Percentiles rank a stretch among this genome's conserved stretches.
These are phyloP conservation scores for Cyclotella distinguenda DNA, from an alignment of 108 stramenopile genomes.

Conservation along the genomic window DNA sequence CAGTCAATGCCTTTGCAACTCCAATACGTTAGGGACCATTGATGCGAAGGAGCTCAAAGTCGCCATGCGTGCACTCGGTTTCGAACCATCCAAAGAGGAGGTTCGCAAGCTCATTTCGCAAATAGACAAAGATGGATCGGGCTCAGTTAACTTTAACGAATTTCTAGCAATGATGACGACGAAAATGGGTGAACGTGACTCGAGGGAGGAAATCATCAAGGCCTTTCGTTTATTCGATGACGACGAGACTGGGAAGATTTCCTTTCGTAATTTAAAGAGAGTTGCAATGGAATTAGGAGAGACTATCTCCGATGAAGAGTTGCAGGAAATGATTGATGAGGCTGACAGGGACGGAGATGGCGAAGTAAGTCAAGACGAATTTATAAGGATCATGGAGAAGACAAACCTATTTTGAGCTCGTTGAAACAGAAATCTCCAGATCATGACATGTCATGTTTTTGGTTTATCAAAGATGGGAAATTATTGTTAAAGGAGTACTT, in stretches of 20 bases:
- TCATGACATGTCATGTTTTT: no score
- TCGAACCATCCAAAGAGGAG: conserved; percentile 89
- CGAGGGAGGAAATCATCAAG: conserved; percentile 80
- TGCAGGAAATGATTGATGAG: conserved; percentile 90
- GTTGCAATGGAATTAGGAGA: conserved; percentile 91
- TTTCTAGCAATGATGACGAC: conserved; percentile 78
- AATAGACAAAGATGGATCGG: conserved; percentile 85
- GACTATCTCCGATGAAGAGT: conserved; percentile 87
- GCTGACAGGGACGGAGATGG: conserved; percentile 76
- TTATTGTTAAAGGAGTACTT: no score
- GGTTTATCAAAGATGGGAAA: no score
- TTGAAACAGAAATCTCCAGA: neutral
- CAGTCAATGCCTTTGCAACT: neutral
- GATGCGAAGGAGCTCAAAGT: conserved; percentile 91
- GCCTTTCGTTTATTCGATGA: conserved; percentile 89
- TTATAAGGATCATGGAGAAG: conserved; percentile 90
- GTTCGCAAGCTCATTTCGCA: conserved; percentile 83
- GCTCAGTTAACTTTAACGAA: conserved; percentile 86
- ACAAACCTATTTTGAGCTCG: conserved; percentile 43
- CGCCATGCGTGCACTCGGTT: conserved; percentile 89
- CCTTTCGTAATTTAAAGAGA: conserved; percentile 85
- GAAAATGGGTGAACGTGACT: conserved; percentile 76
- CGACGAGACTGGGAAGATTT: conserved; percentile 88
- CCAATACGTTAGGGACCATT: conserved; percentile 55
- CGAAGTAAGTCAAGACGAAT: conserved; percentile 80